These are phyloP conservation scores for Francoa sonchifolia DNA, from an alignment of 441 rosid species.

Conservation along the genomic window DNA sequence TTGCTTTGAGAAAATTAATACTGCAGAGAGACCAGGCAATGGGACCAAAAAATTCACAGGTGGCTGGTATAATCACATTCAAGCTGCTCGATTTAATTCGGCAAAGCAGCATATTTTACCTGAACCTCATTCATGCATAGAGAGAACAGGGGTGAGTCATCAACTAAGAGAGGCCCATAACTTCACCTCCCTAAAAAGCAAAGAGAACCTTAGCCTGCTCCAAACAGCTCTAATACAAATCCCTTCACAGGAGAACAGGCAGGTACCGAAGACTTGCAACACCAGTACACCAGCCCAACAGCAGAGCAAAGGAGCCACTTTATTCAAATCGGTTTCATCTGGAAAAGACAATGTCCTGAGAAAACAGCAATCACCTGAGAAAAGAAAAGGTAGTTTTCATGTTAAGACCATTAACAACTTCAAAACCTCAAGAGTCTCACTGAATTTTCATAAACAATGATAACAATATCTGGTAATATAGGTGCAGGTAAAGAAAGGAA, in stretches of 20 bases:
- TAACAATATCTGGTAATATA: slow-evolving; percentile 12
- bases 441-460: slow-evolving; percentile 8
- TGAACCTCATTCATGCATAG: slow-evolving; percentile 13
- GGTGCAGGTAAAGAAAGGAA: slow-evolving; percentile 29
- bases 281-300: slow-evolving; percentile 15
- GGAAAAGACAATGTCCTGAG: slow-evolving; percentile 17
- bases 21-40: slow-evolving; percentile 7
- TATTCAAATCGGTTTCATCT: slow-evolving; percentile 18
- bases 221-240: slow-evolving; percentile 26
- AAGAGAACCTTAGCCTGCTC: slow-evolving; percentile 16
- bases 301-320: slow-evolving; percentile 18
- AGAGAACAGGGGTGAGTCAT: slow-evolving; percentile 16
- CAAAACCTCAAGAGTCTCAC: slow-evolving; percentile 8
- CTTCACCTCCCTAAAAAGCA: slow-evolving; percentile 12
- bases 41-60: slow-evolving; percentile 9
- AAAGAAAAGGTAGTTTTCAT: slow-evolving; percentile 35
- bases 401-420: slow-evolving; percentile 13
- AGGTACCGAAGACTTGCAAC: slow-evolving; percentile 13
- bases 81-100: slow-evolving; percentile 14
- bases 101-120: slow-evolving; percentile 16
- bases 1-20: slow-evolving; percentile 11
- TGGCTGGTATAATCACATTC: slow-evolving; percentile 10
- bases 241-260: slow-evolving; percentile 18
- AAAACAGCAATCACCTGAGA: slow-evolving; percentile 23
- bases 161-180: slow-evolving; percentile 15